Evolutionary conservation across 2,329 filamentous ascomycete species (phyloP), one percentile per base, ranked within the genome.

Genomic region (Bretziella fagacearum): DNA sequence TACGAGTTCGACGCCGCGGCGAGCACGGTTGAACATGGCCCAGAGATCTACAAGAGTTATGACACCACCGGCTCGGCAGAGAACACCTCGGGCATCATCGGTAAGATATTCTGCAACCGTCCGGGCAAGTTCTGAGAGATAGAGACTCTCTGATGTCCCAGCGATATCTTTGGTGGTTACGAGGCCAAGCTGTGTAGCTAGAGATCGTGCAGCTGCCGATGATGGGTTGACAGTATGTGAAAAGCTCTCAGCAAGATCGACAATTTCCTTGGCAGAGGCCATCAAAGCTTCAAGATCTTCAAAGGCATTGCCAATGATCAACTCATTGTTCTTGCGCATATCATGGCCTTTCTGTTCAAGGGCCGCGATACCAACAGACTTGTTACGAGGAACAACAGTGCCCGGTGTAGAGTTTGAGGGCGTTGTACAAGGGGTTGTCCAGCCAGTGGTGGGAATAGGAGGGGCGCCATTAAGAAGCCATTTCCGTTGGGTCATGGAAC

Each of bases 81-180:
- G 66, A 1, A 94, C 72, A 0, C 84, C 84, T 47, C 81, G 73
- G 2, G 79, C 70, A 59, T 94, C 86, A 59, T 94, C 86, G 0
- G 84, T 89, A 8, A 94, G 66, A 56, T 89, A 94, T 60, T 94
- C 86, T 6, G 86, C 87, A 3, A 94, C 62, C 55, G 87, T 89
- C 27, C 85, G 74, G 3, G 86, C 77, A 36, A 94, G 66, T 56
- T 94, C 85, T 0, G 86, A 93, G 4, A 95, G 68, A 59, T 98
- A 98, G 2, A 96, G 71, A 11, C 79, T 84, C 58, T 93, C 84
- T 0, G 83, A 71, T 33, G 79, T 76, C n/a, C 81, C 77, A 1
- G 94, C 80, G 66, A 94, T 93, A 55, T 96, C 89, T 62, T 87
- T 94, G 1, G 89, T 96, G 0, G 89, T 93, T n/a, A 91, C 73